These are phyloP conservation scores for Brassica cretica DNA, from an alignment of 345 rosid genomes.

Conservation along the genomic window DNA sequence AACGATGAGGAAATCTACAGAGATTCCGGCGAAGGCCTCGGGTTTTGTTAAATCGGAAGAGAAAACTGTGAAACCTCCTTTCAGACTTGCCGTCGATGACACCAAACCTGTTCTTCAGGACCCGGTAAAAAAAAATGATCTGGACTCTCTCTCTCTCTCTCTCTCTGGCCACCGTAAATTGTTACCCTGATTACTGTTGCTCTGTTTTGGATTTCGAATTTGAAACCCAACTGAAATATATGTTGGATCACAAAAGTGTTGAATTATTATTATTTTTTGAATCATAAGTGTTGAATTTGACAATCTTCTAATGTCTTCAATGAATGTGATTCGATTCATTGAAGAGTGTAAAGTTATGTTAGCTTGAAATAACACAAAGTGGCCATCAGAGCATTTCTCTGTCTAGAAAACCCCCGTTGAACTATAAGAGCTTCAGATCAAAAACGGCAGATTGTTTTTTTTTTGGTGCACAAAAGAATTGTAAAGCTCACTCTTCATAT, in stretches of 20 bases:
- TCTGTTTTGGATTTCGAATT: not conserved
- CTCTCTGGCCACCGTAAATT: not conserved
- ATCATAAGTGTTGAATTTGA: not conserved
- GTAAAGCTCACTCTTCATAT: not conserved
- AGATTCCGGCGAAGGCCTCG: slow-evolving; percentile 24
- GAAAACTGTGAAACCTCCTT: slow-evolving; percentile 48
- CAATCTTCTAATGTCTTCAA: not conserved
- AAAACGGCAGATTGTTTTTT: too few relatives aligned
- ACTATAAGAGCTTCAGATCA: not conserved
- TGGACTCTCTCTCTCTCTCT: not conserved
- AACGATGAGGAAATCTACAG: slow-evolving; percentile 35
- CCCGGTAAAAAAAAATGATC: slow-evolving; percentile 47
- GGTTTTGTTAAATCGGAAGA: not conserved
- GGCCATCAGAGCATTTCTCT: too few relatives aligned
- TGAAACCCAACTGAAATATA: not conserved
- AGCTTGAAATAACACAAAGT: not conserved
- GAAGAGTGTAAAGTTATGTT: not conserved
- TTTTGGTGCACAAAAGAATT: too few relatives aligned
- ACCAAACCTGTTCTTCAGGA: slow-evolving; percentile 78
- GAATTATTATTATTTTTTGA: too few relatives aligned
- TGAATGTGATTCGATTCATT: not conserved
- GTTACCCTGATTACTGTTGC: not conserved
- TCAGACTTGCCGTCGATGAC: slow-evolving; percentile 68
- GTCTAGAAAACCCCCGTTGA: too few relatives aligned
- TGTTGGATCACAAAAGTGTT: not conserved